phyloP scores from a whole-genome alignment of 2,329 filamentous ascomycete genomes.

The Aspergillus sp. region DNA sequence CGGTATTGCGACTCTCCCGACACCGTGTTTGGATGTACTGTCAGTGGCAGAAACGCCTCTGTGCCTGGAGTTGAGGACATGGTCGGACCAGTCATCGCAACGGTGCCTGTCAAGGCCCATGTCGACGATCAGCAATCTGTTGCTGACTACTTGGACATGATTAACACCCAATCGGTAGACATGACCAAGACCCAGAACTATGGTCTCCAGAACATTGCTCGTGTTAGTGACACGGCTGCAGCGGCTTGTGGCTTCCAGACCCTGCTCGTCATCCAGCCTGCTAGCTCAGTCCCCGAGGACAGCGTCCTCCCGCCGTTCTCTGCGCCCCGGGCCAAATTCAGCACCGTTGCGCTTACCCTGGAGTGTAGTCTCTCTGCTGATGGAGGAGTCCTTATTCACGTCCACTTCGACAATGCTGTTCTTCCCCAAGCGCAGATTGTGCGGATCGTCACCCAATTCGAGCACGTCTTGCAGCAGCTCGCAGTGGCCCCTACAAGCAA shows the following conservation, averaged over 20 bases:
- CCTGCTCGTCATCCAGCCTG: slow-evolving; percentile 36
- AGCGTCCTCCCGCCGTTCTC: slow-evolving; percentile 8
- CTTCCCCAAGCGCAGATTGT: slow-evolving; percentile 2
- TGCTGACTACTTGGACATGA: slow-evolving; percentile 49
- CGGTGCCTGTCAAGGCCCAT: slow-evolving; percentile 38
- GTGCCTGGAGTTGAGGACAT: slow-evolving; percentile 42
- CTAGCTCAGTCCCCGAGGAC: slow-evolving; percentile 6
- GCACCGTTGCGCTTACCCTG: slow-evolving; percentile 12
- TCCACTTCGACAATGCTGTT: slow-evolving; percentile 13
- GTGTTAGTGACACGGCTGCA: slow-evolving; percentile 43
- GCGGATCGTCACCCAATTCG: slow-evolving; percentile 11
- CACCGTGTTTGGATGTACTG: slow-evolving; percentile 42
- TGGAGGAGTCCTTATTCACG: slow-evolving; percentile 6
- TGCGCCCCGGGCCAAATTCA: slow-evolving; percentile 9
- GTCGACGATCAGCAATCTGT: slow-evolving; percentile 31
- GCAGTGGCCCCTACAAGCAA: background rate
- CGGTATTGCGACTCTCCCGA: slow-evolving; percentile 38
- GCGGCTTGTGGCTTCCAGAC: slow-evolving; percentile 41
- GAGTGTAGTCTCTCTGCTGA: slow-evolving; percentile 10
- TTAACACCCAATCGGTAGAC: slow-evolving; percentile 52
- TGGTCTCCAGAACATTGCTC: slow-evolving; percentile 46
- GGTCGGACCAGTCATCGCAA: slow-evolving; percentile 43
- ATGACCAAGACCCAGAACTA: slow-evolving; percentile 61
- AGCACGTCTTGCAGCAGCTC: slow-evolving; percentile 14
- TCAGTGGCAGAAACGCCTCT: slow-evolving; percentile 42